Base-by-base conservation (phyloP, 2,329 filamentous ascomycete genomes). In the Kalmusia sp. region DNA sequence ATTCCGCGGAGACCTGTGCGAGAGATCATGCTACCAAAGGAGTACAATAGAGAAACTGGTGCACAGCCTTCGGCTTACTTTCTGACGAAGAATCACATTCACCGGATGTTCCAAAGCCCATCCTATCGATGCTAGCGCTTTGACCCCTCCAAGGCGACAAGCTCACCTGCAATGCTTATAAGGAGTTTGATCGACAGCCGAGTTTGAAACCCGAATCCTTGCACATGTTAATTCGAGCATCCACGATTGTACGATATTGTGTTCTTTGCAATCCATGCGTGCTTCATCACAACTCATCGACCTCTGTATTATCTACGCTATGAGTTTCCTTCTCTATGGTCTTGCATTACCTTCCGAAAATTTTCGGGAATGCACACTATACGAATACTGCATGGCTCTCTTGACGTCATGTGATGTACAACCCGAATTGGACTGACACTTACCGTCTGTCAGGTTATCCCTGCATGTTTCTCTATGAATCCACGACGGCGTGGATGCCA, bases 341-440 rank as follows among this genome's bases (percentile, higher is more conserved):
- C 19, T 38, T 22, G 19, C 19, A 4, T 24, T 6, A n/a, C 3
- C 11, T 24, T 24, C 35, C 35, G 35, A 24, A 38, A 2, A 22
- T 38, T 15, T 38, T 38, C 35, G 35, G 35, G 27, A 14, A 38
- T 6, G 19, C 27, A 12, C 27, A 12, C 12, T 24, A 38, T n/a
- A 12, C 19, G 6, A 15, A 19, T 24, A 38, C 11, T 24, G 19
- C 11, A 21, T 9, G 34, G 12, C 19, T 24, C 19, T 24, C 11
- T 38, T 38, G 35, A 24, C 35, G 35, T 38, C 35, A 38, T 38
- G 35, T 38, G 35, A 38, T 38, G 35, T 24, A 22, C 38, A 22
- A 15, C 14, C 28, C 3, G 38, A 40, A 30, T 30, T 30, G 24
- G 17, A 25, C 31, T 43, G 39, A 30, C 39, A 21, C 39, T 17